phyloP scores from a whole-genome alignment of 108 stramenopile genomes.

The Stephanodiscus minutulus region DNA sequence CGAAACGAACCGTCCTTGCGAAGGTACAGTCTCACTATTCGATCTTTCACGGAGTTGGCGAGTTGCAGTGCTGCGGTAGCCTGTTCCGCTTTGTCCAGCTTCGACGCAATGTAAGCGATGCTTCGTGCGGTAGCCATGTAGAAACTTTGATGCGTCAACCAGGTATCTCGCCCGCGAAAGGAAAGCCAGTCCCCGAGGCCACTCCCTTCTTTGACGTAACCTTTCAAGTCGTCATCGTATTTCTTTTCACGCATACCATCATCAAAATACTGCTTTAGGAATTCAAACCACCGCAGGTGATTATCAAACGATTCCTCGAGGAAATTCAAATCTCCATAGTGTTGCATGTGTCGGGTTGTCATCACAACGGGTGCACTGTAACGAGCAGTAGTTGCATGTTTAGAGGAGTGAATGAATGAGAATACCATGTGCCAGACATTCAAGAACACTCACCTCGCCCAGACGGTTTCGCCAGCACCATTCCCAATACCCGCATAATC shows the following conservation, averaged over 20 bases:
- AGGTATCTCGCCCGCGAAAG: conserved; percentile 44
- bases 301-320: conserved; percentile 29
- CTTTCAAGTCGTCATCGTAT: conserved; percentile 41
- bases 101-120: conserved; percentile 44
- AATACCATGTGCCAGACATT: background rate
- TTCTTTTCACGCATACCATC: conserved; percentile 35
- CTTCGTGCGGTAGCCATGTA: conserved; percentile 52
- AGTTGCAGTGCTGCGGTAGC: conserved; percentile 14
- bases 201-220: conserved; percentile 38
- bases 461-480: conserved; percentile 47
- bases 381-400: background rate
- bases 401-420: conserved; percentile 16
- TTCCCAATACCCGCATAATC: conserved; percentile 41
- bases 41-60: conserved; percentile 20
- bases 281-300: conserved; percentile 40
- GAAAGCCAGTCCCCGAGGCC: conserved; percentile 50
- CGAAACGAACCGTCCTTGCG: conserved; percentile 33
- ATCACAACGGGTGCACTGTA: conserved; percentile 37
- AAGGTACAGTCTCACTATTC: conserved; percentile 40
- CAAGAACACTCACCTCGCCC: background rate
- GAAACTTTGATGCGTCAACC: conserved; percentile 48
- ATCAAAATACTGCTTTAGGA: conserved; percentile 45
- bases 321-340: conserved; percentile 46
- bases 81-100: conserved; percentile 11
- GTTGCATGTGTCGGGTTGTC: conserved; percentile 43